Base-by-base conservation (phyloP, 768 basidiomycete species). In the Mycena epipterygia region DNA sequence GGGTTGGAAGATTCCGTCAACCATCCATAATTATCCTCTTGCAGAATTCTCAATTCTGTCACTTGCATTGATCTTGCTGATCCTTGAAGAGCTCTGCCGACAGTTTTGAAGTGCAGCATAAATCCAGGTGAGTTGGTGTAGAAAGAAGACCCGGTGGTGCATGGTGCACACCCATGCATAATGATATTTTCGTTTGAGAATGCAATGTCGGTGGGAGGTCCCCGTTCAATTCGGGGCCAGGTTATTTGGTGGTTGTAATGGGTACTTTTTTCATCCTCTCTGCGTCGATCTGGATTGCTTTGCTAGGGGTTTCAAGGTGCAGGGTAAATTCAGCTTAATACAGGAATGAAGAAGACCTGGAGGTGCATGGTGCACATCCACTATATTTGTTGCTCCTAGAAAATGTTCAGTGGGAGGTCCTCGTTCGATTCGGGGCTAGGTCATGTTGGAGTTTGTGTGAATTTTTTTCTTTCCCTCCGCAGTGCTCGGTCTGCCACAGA, bases 151-250 rank as follows among this genome's bases (percentile, higher is more conserved):
- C 29, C 30, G 49, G 49, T 29, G 49, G 49, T 51, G 49, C 29
- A 7, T 25, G 39, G 58, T 60, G 42, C 42, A 46, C 30, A 60
- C 58, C 44, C 42, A 60, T 21, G 14, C 13, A 16, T 14, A 39
- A 5, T 21, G n/a, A 7, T 23, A 4, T 25, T 3, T 12, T 17
- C n/a, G n/a, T n/a, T 0, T 27, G 12, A 12, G 19, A 8, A 23
- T n/a, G n/a, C n/a, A n/a, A n/a, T n/a, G n/a, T n/a, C n/a, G n/a
- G 25, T 57, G 55, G 55, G 57, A 58, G 41, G 29, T 46, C 58
- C 58, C 29, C 13, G 41, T 33, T 60, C 29, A 14, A 60, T 32
- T 60, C 29, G 42, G 30, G 58, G 58, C 17, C 32, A 32, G 58
- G 58, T 60, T 32, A 46, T 46, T 33, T 21, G 5, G 14, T 33